phyloP scores from a whole-genome alignment of 306 rosid genomes.

The Vigna mungo region DNA sequence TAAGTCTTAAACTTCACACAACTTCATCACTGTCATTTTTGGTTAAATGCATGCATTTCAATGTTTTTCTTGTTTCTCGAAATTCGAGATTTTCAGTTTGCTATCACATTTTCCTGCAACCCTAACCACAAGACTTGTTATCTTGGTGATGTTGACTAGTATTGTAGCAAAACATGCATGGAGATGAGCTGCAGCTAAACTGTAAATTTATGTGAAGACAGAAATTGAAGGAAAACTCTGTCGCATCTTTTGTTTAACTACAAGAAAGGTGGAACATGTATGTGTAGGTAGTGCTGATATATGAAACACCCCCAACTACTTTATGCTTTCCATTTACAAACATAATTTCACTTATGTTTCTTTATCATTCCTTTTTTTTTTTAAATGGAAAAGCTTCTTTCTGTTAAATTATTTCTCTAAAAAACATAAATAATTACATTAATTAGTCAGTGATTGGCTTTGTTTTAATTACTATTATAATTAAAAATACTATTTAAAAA shows the following conservation, averaged over 20 bases:
- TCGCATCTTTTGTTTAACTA: not conserved
- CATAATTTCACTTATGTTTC: not conserved
- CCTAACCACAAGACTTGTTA: not conserved
- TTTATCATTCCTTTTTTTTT: not conserved
- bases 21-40: constrained; percentile 32
- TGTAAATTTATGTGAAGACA: not conserved
- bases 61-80: constrained; percentile 26
- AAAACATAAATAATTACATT: too few species aligned
- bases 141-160: not conserved
- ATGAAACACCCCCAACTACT: not conserved
- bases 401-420: not conserved
- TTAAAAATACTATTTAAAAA: too few species aligned
- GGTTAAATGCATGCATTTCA: constrained; percentile 39
- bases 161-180: not conserved
- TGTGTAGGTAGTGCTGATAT: not conserved
- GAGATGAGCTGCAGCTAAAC: constrained; percentile 1
- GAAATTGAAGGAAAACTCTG: not conserved
- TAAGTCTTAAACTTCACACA: not conserved
- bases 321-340: not conserved
- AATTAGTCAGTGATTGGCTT: not conserved
- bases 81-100: not conserved
- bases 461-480: too few species aligned
- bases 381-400: not conserved
- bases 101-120: not conserved
- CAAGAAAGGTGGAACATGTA: constrained; percentile 17